Percentiles rank a stretch among this genome's conserved stretches.
These are phyloP conservation scores for Gossypium herbaceum DNA, from an alignment of 345 rosid species.

Conservation along the genomic window DNA sequence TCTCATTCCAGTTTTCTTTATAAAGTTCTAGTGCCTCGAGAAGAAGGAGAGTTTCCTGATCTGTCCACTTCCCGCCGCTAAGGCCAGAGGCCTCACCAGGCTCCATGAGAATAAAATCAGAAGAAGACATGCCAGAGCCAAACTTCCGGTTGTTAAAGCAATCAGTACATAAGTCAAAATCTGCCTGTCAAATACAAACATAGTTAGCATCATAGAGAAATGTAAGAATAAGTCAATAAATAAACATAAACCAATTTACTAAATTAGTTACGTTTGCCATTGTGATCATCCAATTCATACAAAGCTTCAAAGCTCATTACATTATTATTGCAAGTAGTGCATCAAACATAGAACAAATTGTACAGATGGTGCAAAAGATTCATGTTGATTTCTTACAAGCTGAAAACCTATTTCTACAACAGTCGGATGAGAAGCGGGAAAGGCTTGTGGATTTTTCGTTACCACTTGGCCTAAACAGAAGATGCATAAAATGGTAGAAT, in stretches of 20 bases:
- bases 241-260: background rate
- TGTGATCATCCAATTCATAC: background rate
- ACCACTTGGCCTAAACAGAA: too few relatives aligned
- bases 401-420: too few relatives aligned
- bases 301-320: background rate
- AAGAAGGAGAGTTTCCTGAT: slow-evolving; percentile 98
- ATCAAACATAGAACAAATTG: background rate
- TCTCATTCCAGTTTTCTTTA: slow-evolving; percentile 96
- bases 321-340: background rate
- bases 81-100: slow-evolving; percentile 81
- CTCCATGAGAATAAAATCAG: slow-evolving; percentile 96
- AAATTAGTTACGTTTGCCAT: background rate
- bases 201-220: slow-evolving; percentile 12
- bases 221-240: background rate
- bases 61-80: slow-evolving; percentile 95
- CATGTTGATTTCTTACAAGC: background rate
- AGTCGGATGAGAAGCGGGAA: too few relatives aligned
- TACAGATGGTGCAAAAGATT: background rate
- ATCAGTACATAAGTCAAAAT: slow-evolving; percentile 94
- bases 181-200: slow-evolving; percentile 72
- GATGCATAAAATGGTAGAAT: background rate
- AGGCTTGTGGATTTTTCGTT: too few relatives aligned
- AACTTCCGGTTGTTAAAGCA: slow-evolving; percentile 89
- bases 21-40: slow-evolving; percentile 95
- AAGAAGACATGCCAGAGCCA: slow-evolving; percentile 81